Percentiles rank a stretch among this genome's conserved stretches.
phyloP scores from a whole-genome alignment of 441 rosid species.

The Populus trichocarpa region DNA sequence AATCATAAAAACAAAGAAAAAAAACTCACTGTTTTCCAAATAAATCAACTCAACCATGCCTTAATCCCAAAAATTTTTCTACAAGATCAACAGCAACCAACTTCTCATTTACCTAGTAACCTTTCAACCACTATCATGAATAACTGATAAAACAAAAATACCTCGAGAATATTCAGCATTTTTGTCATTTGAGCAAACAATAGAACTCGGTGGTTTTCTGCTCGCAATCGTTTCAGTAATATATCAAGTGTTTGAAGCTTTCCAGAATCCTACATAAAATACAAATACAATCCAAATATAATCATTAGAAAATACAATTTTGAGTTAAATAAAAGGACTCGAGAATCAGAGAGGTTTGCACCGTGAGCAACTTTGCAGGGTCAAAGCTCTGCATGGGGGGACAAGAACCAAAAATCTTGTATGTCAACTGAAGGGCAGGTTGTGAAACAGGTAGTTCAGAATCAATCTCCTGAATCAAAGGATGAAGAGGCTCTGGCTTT shows the following conservation, averaged over 20 bases:
- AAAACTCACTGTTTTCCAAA: background rate
- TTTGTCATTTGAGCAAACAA: conserved; percentile 99
- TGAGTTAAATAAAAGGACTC: background rate
- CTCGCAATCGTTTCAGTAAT: conserved; percentile 89
- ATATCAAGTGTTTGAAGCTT: conserved; percentile 98
- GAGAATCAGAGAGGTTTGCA: conserved; percentile 27
- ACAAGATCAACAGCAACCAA: background rate
- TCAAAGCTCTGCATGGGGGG: conserved; percentile 99
- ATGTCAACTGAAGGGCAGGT: conserved; percentile 88
- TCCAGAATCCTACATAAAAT: conserved; percentile 77
- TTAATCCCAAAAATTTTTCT: background rate
- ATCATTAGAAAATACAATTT: background rate
- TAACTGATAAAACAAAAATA: conserved; percentile 19
- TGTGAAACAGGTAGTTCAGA: conserved; percentile 64
- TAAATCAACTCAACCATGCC: background rate
- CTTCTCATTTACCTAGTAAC: background rate
- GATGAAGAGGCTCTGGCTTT: conserved; percentile 62
- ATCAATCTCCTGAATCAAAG: conserved; percentile 85
- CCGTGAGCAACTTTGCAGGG: conserved; percentile 95
- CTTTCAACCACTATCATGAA: background rate
- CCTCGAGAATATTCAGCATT: conserved; percentile 99
- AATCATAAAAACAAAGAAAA: background rate
- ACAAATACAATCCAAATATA: conserved; percentile 10
- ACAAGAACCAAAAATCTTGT: conserved; percentile 95
- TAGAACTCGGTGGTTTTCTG: conserved; percentile 90